Conservation (phyloP, 2,329 filamentous ascomycete species). For the Teratosphaeria gauchensis region DNA sequence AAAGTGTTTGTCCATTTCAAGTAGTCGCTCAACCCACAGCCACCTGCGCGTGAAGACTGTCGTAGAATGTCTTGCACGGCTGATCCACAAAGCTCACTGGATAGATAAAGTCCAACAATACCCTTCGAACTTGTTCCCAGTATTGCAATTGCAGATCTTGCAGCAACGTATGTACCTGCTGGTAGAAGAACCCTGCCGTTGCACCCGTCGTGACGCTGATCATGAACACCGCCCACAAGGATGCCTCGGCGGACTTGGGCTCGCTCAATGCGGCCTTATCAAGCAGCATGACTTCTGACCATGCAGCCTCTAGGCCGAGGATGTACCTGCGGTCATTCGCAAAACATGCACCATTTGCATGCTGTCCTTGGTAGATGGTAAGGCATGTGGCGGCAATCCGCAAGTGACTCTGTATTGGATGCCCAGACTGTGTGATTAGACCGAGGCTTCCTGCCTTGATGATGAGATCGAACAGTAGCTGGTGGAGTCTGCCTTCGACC, state of each 20-base stretch:
- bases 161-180: constrained; percentile 14
- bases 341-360: constrained; percentile 19
- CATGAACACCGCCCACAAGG: constrained; percentile 25
- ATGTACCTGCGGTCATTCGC: constrained; percentile 20
- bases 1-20: neutral
- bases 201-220: constrained; percentile 25
- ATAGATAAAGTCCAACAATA: constrained; percentile 26
- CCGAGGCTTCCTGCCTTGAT: constrained; percentile 14
- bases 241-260: constrained; percentile 23
- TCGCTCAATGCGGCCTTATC: constrained; percentile 19
- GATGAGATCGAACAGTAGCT: constrained; percentile 23
- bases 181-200: constrained; percentile 15
- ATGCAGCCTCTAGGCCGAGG: constrained; percentile 22
- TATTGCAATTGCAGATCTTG: constrained; percentile 19
- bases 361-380: constrained; percentile 24
- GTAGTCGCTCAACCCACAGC: neutral
- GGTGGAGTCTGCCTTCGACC: constrained; percentile 19
- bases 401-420: constrained; percentile 22
- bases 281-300: constrained; percentile 20
- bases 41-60: constrained; percentile 8
- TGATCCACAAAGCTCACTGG: constrained; percentile 25
- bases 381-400: constrained; percentile 24
- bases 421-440: constrained; percentile 9
- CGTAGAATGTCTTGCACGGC: constrained; percentile 22
- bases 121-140: constrained; percentile 24